A percentile compares a stretch with the other conserved stretches of the same genome.
These are phyloP conservation scores for Chlamydomonas urium DNA, from an alignment of 139 green algal species.

Conservation along the genomic window DNA sequence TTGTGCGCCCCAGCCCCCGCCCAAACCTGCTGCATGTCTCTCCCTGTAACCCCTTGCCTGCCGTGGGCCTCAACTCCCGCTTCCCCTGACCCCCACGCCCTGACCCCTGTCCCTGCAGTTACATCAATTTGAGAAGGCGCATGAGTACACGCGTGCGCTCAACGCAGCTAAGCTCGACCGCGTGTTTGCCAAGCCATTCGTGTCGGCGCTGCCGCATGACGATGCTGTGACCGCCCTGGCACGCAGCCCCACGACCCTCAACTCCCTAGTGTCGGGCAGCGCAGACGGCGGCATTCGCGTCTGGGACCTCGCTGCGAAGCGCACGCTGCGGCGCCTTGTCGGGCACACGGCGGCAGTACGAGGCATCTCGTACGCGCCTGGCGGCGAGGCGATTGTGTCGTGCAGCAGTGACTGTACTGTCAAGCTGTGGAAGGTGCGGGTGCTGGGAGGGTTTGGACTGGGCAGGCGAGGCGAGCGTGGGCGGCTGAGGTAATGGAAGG, in stretches of 20 bases:
- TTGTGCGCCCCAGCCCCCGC: too few relatives aligned
- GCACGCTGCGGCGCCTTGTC: constrained; percentile 64
- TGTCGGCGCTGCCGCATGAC: constrained; percentile 80
- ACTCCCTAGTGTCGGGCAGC: constrained; percentile 56
- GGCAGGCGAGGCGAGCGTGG: neutral
- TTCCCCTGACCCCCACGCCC: too few relatives aligned
- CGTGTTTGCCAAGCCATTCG: constrained; percentile 96
- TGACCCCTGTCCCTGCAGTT: too few relatives aligned
- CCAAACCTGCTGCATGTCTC: too few relatives aligned
- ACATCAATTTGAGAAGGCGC: constrained; percentile 86
- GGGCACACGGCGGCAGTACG: constrained; percentile 73
- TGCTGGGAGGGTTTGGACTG: too few relatives aligned
- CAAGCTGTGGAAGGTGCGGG: constrained; percentile 74
- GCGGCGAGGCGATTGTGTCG: constrained; percentile 74
- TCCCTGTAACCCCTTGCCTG: too few relatives aligned
- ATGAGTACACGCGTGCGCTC: constrained; percentile 89
- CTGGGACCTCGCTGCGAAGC: constrained; percentile 83
- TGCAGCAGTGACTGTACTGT: constrained; percentile 83
- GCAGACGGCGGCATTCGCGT: constrained; percentile 71
- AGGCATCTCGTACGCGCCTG: constrained; percentile 73
- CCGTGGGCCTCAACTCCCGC: too few relatives aligned
- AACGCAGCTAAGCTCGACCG: constrained; percentile 91
- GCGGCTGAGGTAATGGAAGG: too few relatives aligned
- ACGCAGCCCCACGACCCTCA: constrained; percentile 71
- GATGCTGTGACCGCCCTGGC: constrained; percentile 87